A percentile compares a stretch with the other conserved stretches of the same genome.
These are phyloP conservation scores for Yamadazyma dendronema DNA, from an alignment of 1,139 yeast species.

Conservation along the genomic window DNA sequence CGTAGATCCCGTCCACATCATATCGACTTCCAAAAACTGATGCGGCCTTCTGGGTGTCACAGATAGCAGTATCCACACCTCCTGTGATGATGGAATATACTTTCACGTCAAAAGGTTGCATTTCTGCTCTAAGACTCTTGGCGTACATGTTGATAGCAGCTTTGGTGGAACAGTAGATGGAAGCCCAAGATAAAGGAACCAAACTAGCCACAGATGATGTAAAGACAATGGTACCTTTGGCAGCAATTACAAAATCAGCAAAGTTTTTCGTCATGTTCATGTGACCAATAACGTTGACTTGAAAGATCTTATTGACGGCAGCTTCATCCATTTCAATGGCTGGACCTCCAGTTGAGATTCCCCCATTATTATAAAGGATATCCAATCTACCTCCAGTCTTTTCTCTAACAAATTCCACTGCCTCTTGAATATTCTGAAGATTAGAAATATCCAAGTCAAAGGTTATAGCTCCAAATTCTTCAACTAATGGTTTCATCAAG, in stretches of 20 bases:
- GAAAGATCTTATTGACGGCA: slow-evolving; percentile 22
- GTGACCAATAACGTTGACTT: slow-evolving; percentile 39
- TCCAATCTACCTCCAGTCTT: slow-evolving; percentile 29
- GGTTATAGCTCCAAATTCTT: slow-evolving; percentile 28
- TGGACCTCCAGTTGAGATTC: slow-evolving; percentile 32
- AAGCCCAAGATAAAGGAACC: slow-evolving; percentile 35
- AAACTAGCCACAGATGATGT: slow-evolving; percentile 37
- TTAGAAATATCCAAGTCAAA: slow-evolving; percentile 33
- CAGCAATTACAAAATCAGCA: slow-evolving; percentile 27
- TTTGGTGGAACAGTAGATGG: slow-evolving; percentile 35
- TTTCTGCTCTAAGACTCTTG: slow-evolving; percentile 13
- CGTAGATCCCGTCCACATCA: slow-evolving; percentile 30
- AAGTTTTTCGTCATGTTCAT: slow-evolving; percentile 36
- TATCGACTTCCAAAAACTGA: slow-evolving; percentile 20
- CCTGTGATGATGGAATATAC: slow-evolving; percentile 37
- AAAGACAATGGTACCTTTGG: slow-evolving; percentile 38
- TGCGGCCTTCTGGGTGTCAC: slow-evolving; percentile 9
- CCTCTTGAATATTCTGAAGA: slow-evolving; percentile 25
- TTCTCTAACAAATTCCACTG: slow-evolving; percentile 21
- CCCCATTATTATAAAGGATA: slow-evolving; percentile 36
- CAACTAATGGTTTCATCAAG: slow-evolving; percentile 27
- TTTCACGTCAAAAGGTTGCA: slow-evolving; percentile 36
- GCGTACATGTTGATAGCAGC: slow-evolving; percentile 19
- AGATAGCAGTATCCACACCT: slow-evolving; percentile 38
- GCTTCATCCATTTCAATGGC: slow-evolving; percentile 31